phyloP scores from a whole-genome alignment of 805 yeast species.

The Wickerhamiella occidentalis region DNA sequence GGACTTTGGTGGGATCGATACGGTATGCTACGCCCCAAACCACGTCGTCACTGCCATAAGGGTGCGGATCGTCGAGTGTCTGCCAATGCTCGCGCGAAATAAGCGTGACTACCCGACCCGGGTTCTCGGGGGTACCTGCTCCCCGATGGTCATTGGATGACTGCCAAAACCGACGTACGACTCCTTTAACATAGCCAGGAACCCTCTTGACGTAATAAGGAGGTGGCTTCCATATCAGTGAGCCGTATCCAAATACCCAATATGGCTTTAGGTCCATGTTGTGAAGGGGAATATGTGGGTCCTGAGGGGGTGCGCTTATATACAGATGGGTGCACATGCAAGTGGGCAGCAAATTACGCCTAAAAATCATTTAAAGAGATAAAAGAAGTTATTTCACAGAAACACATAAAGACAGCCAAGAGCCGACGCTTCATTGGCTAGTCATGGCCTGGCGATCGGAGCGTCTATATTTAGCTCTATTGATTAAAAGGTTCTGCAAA shows the following conservation, averaged over 20 bases:
- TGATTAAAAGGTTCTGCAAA: too few species aligned
- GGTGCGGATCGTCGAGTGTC: conserved; percentile 35
- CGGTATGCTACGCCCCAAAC: conserved; percentile 78
- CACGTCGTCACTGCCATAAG: conserved; percentile 27
- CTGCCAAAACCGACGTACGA: conserved; percentile 81
- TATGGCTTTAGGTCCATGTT: conserved; percentile 6
- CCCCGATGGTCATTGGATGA: conserved; percentile 84
- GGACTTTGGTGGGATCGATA: conserved; percentile 52
- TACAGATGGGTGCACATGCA: too few species aligned
- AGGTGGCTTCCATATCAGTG: conserved; percentile 82
- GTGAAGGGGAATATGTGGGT: not conserved
- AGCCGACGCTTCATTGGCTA: too few species aligned
- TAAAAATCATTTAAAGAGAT: too few species aligned
- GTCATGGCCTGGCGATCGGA: too few species aligned
- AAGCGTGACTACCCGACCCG: conserved; percentile 82
- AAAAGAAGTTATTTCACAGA: too few species aligned
- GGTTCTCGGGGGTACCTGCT: conserved; percentile 48
- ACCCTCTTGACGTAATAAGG: conserved; percentile 49
- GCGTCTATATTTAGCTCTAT: too few species aligned
- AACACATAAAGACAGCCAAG: too few species aligned
- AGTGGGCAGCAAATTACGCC: too few species aligned
- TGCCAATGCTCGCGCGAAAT: conserved; percentile 45
- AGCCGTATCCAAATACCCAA: conserved; percentile 88
- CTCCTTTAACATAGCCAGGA: conserved; percentile 68
- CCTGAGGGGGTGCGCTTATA: too few species aligned